phyloP scores from a whole-genome alignment of 441 rosid genomes.

The Erodium trifolium region DNA sequence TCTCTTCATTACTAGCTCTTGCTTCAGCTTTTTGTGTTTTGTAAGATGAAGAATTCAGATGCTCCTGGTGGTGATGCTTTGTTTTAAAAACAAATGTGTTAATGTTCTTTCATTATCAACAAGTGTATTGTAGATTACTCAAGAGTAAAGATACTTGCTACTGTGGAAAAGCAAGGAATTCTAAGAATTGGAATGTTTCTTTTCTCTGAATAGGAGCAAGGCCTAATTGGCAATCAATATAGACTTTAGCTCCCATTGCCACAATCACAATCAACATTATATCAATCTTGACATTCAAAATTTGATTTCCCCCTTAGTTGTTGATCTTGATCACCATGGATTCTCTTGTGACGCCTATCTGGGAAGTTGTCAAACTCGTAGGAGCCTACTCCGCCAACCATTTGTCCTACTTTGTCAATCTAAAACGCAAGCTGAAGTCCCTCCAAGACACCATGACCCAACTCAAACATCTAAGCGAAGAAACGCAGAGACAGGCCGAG shows the following conservation, averaged over 20 bases:
- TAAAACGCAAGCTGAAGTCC: not conserved
- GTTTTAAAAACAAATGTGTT: not conserved
- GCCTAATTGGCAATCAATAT: not conserved
- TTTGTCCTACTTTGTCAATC: not conserved
- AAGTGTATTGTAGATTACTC: not conserved
- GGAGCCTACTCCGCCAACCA: not conserved
- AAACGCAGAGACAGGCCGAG: not conserved
- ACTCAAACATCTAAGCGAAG: not conserved
- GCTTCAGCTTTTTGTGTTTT: not conserved
- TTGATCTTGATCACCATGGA: slow-evolving; percentile 3
- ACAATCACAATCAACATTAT: not conserved
- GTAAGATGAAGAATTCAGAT: not conserved
- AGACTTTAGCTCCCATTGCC: no score
- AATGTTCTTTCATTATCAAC: no score
- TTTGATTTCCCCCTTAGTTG: not conserved
- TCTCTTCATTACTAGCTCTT: not conserved
- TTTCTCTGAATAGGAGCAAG: not conserved
- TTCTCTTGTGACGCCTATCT: not conserved
- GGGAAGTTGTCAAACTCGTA: slow-evolving; percentile 1
- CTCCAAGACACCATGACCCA: not conserved
- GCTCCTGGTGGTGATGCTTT: slow-evolving; percentile 1
- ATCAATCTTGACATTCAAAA: not conserved
- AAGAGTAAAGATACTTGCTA: not conserved
- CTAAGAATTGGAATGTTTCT: not conserved
- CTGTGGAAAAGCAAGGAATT: slow-evolving; percentile 4